Percentiles rank a stretch among this genome's conserved stretches.
These are phyloP conservation scores for Volvox reticuliferus DNA, from an alignment of 139 green algal species.

Conservation along the genomic window DNA sequence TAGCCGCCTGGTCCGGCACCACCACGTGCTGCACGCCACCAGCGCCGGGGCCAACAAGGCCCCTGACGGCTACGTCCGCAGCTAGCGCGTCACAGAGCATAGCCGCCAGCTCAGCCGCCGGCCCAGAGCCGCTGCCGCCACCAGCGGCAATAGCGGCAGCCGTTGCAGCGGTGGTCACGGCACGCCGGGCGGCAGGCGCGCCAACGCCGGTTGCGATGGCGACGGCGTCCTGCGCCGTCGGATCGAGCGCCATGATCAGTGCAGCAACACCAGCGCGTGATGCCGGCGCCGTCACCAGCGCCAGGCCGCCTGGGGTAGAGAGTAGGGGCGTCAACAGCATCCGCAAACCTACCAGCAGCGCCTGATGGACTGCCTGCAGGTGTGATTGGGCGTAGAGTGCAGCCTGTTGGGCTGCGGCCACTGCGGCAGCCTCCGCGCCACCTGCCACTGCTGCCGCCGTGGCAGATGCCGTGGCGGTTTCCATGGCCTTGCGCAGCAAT, in stretches of 20 bases:
- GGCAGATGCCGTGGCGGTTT: neutral
- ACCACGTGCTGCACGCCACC: neutral
- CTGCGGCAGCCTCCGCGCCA: neutral
- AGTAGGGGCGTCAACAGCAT: conserved; percentile 36
- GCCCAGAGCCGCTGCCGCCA: conserved; percentile 7
- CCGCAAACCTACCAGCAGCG: conserved; percentile 12
- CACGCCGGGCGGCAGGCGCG: neutral
- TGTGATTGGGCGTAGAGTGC: neutral
- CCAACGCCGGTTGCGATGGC: neutral
- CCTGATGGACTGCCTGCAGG: neutral
- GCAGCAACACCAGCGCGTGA: neutral
- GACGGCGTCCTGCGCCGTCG: neutral
- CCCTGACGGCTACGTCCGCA: conserved; percentile 6
- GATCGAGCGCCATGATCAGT: conserved; percentile 20
- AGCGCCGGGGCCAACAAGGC: neutral
- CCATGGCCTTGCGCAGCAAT: neutral
- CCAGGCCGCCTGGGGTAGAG: neutral
- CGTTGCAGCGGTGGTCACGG: neutral
- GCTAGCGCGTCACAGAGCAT: conserved; percentile 37
- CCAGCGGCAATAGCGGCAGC: neutral
- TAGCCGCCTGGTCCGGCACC: neutral
- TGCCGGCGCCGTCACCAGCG: conserved; percentile 8
- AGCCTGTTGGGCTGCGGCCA: conserved; percentile 24
- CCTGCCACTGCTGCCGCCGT: neutral
- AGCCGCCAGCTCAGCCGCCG: conserved; percentile 17